Evolutionary conservation across 2,329 filamentous ascomycete genomes (phyloP).

Genomic region (Trichoderma sp.): DNA sequence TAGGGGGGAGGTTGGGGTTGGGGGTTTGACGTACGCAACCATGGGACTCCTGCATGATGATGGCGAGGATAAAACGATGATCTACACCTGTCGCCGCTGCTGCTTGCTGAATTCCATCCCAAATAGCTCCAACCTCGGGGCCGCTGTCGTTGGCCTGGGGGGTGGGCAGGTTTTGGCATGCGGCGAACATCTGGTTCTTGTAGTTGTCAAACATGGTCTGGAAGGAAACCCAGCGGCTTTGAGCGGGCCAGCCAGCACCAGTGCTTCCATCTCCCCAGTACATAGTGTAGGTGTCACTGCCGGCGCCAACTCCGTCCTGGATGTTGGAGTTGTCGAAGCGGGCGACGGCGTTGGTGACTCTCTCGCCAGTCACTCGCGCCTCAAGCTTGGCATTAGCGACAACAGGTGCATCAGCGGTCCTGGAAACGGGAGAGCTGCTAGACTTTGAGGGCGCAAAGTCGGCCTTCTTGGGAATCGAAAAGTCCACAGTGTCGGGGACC

Average conservation of each 20-base stretch:
- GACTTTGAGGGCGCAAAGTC: conserved; percentile 11
- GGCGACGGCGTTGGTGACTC: conserved; percentile 3
- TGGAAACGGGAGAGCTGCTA: background rate
- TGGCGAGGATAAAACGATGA: conserved; percentile 42
- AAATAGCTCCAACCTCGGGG: conserved; percentile 21
- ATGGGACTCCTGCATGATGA: conserved; percentile 45
- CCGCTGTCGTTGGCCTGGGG: conserved; percentile 19
- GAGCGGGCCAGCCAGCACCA: conserved; percentile 11
- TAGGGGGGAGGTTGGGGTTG: no score
- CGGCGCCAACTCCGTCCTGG: conserved; percentile 22
- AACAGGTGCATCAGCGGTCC: background rate
- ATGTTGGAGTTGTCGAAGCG: conserved; percentile 19
- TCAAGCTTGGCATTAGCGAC: background rate
- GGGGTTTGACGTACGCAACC: conserved; percentile 25
- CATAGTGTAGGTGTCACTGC: conserved; percentile 31
- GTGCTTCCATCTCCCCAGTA: conserved; percentile 19
- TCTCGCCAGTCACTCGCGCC: background rate
- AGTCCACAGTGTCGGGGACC: conserved; percentile 11
- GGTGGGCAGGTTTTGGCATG: conserved; percentile 14
- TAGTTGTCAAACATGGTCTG: conserved; percentile 28
- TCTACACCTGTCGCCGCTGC: conserved; percentile 34
- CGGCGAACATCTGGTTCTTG: conserved; percentile 22
- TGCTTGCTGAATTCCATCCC: conserved; percentile 34
- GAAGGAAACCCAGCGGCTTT: conserved; percentile 17
- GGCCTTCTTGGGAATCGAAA: conserved; percentile 3